These are phyloP conservation scores for Mayamaea pseudoterrestris DNA, from an alignment of 108 stramenopile species.

Conservation along the genomic window DNA sequence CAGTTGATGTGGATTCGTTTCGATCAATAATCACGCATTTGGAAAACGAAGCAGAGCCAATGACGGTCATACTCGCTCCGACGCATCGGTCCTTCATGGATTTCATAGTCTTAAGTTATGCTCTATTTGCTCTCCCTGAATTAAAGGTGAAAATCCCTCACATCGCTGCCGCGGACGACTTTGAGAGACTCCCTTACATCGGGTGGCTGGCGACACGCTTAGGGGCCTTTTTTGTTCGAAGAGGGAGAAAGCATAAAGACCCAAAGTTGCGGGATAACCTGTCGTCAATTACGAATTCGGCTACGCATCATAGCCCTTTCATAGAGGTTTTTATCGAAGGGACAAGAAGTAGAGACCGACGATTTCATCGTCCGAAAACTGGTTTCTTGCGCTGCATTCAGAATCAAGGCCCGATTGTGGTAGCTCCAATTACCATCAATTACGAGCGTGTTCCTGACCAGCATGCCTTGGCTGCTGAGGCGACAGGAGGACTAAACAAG, in stretches of 20 bases:
- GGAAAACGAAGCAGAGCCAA: constrained; percentile 2
- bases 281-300: too few relatives aligned
- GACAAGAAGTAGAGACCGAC: constrained; percentile 64
- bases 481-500: too few relatives aligned
- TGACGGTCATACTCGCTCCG: constrained; percentile 57
- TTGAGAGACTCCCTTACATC: constrained; percentile 51
- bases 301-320: too few relatives aligned
- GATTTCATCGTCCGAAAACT: constrained; percentile 67
- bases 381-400: constrained; percentile 60
- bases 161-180: constrained; percentile 72
- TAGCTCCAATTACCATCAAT: constrained; percentile 75
- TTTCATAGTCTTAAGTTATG: constrained; percentile 69
- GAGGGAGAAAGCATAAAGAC: constrained; percentile 37
- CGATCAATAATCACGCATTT: constrained; percentile 10
- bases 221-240: constrained; percentile 57
- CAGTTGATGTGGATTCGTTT: constrained; percentile 61
- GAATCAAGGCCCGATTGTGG: constrained; percentile 24
- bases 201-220: constrained; percentile 44
- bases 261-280: constrained; percentile 13
- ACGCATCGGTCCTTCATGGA: constrained; percentile 83
- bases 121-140: constrained; percentile 73
- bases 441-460: constrained; percentile 79
- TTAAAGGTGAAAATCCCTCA: constrained; percentile 59
- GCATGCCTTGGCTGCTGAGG: constrained; percentile 36
- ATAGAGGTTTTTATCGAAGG: constrained; percentile 84